Conservation (phyloP, 2,329 filamentous ascomycete genomes). For the Aureobasidium sp. region DNA sequence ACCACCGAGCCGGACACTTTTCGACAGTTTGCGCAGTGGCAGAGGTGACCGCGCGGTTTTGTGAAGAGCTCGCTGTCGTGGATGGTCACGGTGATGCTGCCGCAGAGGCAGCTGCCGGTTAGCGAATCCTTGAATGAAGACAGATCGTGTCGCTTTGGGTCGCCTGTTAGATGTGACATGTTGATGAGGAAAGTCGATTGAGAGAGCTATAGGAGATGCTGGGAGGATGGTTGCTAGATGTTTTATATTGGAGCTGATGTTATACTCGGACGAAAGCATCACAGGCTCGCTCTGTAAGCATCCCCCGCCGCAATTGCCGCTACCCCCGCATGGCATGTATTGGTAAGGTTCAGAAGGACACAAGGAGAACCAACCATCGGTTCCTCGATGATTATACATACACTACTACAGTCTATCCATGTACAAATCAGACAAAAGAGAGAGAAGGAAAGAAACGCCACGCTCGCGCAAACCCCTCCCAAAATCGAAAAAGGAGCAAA, state of each 20-base stretch:
- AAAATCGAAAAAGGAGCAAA: too few relatives aligned
- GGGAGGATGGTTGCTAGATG: not conserved
- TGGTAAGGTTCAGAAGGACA: not conserved
- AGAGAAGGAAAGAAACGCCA: not conserved
- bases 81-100: conserved; percentile 40
- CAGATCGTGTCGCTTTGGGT: conserved; percentile 31
- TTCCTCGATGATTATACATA: not conserved
- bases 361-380: not conserved
- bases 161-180: conserved; percentile 29
- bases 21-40: conserved; percentile 45
- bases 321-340: not conserved
- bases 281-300: not conserved
- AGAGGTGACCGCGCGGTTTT: conserved; percentile 37
- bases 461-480: not conserved
- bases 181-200: not conserved
- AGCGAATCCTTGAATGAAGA: conserved; percentile 28
- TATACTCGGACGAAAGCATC: not conserved
- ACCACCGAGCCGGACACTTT: conserved; percentile 40
- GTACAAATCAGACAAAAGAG: not conserved
- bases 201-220: not conserved
- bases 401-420: not conserved
- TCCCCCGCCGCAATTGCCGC: not conserved
- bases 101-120: conserved; percentile 38
- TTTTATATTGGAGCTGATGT: not conserved
- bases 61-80: conserved; percentile 37